Percentiles rank a stretch among this genome's conserved stretches.
These are phyloP conservation scores for Balakata baccata DNA, from an alignment of 345 rosid species.

Conservation along the genomic window DNA sequence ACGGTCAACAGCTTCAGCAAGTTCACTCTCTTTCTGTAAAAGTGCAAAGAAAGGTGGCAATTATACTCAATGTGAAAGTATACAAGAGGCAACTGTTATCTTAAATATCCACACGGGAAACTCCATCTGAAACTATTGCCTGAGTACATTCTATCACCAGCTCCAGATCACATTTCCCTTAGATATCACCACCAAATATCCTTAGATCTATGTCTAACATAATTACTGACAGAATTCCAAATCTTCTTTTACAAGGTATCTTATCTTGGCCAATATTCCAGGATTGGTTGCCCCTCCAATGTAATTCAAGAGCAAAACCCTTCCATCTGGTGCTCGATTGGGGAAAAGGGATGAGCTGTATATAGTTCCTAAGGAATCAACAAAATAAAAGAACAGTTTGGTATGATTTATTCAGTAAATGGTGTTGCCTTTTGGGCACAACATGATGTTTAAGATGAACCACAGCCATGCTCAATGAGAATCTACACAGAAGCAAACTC, in stretches of 20 bases:
- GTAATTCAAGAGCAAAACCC: conserved; percentile 73
- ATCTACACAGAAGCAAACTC: conserved; percentile 3
- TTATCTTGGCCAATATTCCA: conserved; percentile 73
- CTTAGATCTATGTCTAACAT: neutral
- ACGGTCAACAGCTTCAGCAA: conserved; percentile 80
- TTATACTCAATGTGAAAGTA: neutral
- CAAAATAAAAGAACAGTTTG: neutral
- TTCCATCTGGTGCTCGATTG: conserved; percentile 78
- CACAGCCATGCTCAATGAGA: neutral
- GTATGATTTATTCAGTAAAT: neutral
- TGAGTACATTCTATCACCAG: conserved; percentile 23
- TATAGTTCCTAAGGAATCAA: conserved; percentile 58
- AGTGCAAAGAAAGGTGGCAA: neutral
- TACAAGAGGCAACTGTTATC: neutral
- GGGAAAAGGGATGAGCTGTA: conserved; percentile 96
- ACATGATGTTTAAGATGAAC: neutral
- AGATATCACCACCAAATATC: neutral
- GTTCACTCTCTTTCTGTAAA: conserved; percentile 55
- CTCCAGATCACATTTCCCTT: neutral
- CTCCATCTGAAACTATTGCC: conserved; percentile 29
- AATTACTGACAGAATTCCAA: neutral
- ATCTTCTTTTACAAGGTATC: neutral
- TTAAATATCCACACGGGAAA: neutral
- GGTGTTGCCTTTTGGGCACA: neutral
- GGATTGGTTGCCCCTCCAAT: conserved; percentile 85